These are phyloP conservation scores for Phytopythium helicoides DNA, from an alignment of 352 stramenopile species.

Conservation along the genomic window DNA sequence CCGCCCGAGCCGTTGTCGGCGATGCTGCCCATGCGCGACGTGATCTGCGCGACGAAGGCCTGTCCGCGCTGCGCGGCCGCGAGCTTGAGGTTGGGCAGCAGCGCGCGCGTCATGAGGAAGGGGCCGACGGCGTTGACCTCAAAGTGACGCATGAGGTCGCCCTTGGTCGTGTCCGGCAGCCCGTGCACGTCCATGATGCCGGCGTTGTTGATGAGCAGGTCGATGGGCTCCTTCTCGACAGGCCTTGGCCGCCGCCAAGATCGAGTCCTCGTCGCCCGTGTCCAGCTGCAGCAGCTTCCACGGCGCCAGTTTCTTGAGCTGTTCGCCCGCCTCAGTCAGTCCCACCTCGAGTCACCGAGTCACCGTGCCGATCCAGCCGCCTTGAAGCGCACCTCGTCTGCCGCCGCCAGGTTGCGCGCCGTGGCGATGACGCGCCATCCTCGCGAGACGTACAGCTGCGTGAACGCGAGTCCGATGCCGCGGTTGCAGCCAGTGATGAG, in stretches of 20 bases:
- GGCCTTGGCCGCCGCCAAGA: conserved; percentile 30
- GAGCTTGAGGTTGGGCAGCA: conserved; percentile 52
- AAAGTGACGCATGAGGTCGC: conserved; percentile 56
- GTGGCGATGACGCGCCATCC: conserved; percentile 51
- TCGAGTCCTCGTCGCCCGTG: conserved; percentile 49
- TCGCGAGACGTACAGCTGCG: conserved; percentile 36
- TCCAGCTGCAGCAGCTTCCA: conserved; percentile 57
- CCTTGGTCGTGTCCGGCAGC: conserved; percentile 46
- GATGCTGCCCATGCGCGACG: conserved; percentile 61
- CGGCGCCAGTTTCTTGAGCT: conserved; percentile 23
- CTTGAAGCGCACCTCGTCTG: conserved; percentile 10
- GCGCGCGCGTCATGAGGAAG: conserved; percentile 56
- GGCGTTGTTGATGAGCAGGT: conserved; percentile 79
- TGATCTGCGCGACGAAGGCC: conserved; percentile 58
- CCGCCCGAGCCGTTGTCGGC: conserved; percentile 53
- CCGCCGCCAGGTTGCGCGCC: conserved; percentile 33
- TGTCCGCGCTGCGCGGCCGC: conserved; percentile 26
- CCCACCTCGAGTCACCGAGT: too few relatives aligned
- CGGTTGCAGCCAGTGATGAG: conserved; percentile 52
- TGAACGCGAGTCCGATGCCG: conserved; percentile 42
- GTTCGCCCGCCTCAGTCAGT: background rate
- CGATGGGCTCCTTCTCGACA: conserved; percentile 39
- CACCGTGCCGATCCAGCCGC: too few relatives aligned
- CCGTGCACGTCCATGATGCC: conserved; percentile 30
- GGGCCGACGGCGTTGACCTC: conserved; percentile 74